phyloP scores from a whole-genome alignment of 2,329 filamentous ascomycete species.

The Lachnellula arida region DNA sequence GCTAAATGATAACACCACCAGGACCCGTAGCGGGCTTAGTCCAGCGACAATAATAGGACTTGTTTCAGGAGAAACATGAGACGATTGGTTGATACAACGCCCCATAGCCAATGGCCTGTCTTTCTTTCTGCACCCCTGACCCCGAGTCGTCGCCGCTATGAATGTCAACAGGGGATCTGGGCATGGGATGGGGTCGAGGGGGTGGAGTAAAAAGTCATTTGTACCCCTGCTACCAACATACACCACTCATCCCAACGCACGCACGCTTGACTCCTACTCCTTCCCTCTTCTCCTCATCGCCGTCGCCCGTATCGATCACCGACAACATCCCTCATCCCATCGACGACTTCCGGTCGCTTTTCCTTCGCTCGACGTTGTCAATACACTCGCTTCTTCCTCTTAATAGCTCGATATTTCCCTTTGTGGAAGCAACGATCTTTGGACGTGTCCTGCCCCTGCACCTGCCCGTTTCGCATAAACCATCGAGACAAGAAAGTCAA shows the following conservation, averaged over 20 bases:
- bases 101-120: not conserved
- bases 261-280: no score
- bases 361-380: conserved; percentile 5
- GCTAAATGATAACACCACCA: not conserved
- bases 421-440: not conserved
- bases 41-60: not conserved
- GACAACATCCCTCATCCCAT: not conserved
- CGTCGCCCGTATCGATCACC: not conserved
- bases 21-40: not conserved
- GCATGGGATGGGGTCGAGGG: no score
- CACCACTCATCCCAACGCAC: no score
- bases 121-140: not conserved
- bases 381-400: conserved; percentile 11
- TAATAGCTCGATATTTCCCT: not conserved
- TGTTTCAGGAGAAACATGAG: no score
- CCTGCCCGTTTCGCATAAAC: not conserved
- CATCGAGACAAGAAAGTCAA: not conserved
- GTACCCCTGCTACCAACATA: not conserved
- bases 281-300: not conserved
- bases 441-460: not conserved
- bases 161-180: not conserved
- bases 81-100: not conserved
- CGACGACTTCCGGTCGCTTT: not conserved
- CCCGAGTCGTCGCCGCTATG: not conserved
- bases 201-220: not conserved